A percentile compares a stretch with the other conserved stretches of the same genome.
These are phyloP conservation scores for Starmera stellimalicola DNA, from an alignment of 1,139 yeast species.

Conservation along the genomic window DNA sequence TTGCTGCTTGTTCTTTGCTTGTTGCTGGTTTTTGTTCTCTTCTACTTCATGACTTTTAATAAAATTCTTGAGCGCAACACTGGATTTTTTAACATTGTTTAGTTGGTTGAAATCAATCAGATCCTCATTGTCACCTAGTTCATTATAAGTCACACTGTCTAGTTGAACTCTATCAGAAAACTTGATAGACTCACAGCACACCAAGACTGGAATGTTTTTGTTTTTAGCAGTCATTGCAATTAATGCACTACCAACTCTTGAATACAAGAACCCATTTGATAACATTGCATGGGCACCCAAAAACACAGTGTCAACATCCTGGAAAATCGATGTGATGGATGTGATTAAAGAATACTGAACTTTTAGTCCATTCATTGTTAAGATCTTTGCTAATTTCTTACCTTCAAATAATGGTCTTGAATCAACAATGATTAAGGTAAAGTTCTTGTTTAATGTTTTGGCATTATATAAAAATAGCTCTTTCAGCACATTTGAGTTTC, in stretches of 20 bases:
- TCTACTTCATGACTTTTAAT: slow-evolving; percentile 34
- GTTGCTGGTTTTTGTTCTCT: slow-evolving; percentile 15
- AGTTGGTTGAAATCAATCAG: slow-evolving; percentile 38
- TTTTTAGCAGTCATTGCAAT: slow-evolving; percentile 87
- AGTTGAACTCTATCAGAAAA: slow-evolving; percentile 93
- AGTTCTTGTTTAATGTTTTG: slow-evolving; percentile 51
- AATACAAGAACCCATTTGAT: slow-evolving; percentile 86
- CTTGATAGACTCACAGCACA: slow-evolving; percentile 91
- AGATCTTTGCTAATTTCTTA: slow-evolving; percentile 54
- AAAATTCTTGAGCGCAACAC: slow-evolving; percentile 60
- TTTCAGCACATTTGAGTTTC: slow-evolving; percentile 77
- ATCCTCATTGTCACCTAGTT: slow-evolving; percentile 80
- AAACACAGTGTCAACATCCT: slow-evolving; percentile 82
- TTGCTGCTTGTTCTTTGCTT: slow-evolving; percentile 15
- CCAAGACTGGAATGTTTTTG: slow-evolving; percentile 86
- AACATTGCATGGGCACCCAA: slow-evolving; percentile 97
- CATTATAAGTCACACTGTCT: slow-evolving; percentile 90
- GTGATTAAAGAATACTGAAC: slow-evolving; percentile 71
- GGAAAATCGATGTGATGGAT: slow-evolving; percentile 69
- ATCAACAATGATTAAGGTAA: slow-evolving; percentile 82
- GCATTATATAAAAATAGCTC: slow-evolving; percentile 66
- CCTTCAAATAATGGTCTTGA: slow-evolving; percentile 97
- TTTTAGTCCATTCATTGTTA: slow-evolving; percentile 50
- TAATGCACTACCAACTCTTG: slow-evolving; percentile 92
- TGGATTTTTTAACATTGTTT: slow-evolving; percentile 51